These are phyloP conservation scores for Malassezia yamatoensis DNA, from an alignment of 1,284 basidiomycete genomes.

Conservation along the genomic window DNA sequence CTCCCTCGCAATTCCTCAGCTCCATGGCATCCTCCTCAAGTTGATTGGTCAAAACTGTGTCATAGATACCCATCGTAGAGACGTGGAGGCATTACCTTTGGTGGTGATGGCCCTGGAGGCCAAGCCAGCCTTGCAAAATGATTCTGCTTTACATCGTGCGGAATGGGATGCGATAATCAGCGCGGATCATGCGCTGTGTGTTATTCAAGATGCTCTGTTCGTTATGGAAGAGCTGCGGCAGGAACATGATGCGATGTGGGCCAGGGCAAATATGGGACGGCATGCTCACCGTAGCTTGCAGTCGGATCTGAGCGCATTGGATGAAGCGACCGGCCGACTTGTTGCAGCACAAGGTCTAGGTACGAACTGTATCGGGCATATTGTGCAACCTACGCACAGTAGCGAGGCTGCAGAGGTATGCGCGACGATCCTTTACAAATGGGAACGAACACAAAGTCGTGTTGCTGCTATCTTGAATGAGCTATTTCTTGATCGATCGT, in stretches of 20 bases:
- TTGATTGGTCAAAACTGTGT: conserved; percentile 6
- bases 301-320: conserved; percentile 1
- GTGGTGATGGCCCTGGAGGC: no score
- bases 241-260: conserved; percentile 6
- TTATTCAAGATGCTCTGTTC: conserved; percentile 10
- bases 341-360: not conserved
- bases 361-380: not conserved
- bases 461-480: not conserved
- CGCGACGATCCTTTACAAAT: not conserved
- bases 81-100: not conserved
- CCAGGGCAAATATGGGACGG: not conserved
- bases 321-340: conserved; percentile 8
- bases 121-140: no score
- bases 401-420: not conserved
- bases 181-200: conserved; percentile 9
- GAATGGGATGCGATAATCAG: conserved; percentile 8
- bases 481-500: conserved; percentile 6
- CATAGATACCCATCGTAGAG: not conserved
- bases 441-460: not conserved
- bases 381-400: not conserved
- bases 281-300: not conserved
- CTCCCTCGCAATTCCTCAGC: conserved; percentile 12
- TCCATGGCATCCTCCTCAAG: not conserved
- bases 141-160: not conserved
- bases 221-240: conserved; percentile 8